Base-by-base conservation (phyloP, 1,139 yeast species). In the Suhomyces chickasaworum region DNA sequence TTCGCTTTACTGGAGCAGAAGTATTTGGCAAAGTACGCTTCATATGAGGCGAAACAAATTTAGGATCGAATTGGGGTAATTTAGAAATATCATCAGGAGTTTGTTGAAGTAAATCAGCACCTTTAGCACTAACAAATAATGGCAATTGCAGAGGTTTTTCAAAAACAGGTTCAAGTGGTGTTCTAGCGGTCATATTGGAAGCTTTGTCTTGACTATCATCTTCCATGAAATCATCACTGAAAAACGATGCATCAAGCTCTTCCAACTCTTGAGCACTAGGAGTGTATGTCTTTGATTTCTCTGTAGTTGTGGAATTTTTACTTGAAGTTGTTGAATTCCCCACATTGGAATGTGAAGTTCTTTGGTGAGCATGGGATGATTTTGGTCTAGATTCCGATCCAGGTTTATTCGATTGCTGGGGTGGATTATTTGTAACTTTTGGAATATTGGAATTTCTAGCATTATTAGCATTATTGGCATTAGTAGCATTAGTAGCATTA, bases 201-300 rank as follows among this genome's bases (percentile, higher is more conserved):
- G 13, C 27, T 15, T 36, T 35, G 15, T 39, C 39, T 16, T 25
- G 42, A 3, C 12, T 25, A 13, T 42, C 48, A 13, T 52, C 57
- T 15, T 48, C 51, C 47, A 47, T 45, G 47, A 71, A 51, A 48
- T 84, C 90, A 58, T 85, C 91, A 56, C 89, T 83, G 55, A 84
- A 83, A 52, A 84, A 77, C 2, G 89, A 83, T 53, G 83, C 90
- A 45, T 84, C 89, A 50, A 81, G 70, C 47, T 77, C 74, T 33
- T 75, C 77, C 17, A 69, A 66, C 20, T 54, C 59, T 34, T 48
- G 51, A 16, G 56, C 58, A 31, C 55, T 54, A 18, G 53, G 59
- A 21, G 48, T 52, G 39, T 52, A 52, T 12, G 49, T 39, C 23
- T 41, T 49, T 30, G 46, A 10, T 31, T 45, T 41, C 37, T 43